phyloP scores from a whole-genome alignment of 2,329 filamentous ascomycete species.

The Zymoseptoria ardabiliae region DNA sequence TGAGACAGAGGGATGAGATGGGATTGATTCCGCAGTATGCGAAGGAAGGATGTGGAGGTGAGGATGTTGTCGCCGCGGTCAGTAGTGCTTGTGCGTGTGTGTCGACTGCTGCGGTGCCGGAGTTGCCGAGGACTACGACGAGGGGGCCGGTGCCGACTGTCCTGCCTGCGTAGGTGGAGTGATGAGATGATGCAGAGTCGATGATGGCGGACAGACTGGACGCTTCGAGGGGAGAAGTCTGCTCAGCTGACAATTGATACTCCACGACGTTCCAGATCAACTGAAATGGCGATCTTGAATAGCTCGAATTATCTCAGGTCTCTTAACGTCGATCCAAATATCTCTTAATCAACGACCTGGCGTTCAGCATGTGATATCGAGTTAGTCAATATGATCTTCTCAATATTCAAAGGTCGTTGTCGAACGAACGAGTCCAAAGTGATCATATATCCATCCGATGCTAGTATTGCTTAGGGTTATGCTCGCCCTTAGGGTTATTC shows the following conservation, averaged over 20 bases:
- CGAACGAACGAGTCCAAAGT: too few species aligned
- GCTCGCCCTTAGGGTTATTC: neutral
- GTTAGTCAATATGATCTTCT: too few species aligned
- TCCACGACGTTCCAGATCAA: neutral
- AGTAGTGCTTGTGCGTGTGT: constrained; percentile 19
- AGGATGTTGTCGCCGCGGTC: constrained; percentile 11
- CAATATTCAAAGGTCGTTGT: too few species aligned
- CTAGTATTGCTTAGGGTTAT: too few species aligned
- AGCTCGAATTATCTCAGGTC: too few species aligned
- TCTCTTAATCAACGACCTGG: too few species aligned
- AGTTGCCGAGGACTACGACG: constrained; percentile 15
- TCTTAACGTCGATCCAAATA: too few species aligned
- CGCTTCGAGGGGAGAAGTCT: neutral
- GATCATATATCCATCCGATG: too few species aligned
- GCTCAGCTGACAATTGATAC: neutral
- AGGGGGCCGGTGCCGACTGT: constrained; percentile 12
- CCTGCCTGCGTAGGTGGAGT: constrained; percentile 4
- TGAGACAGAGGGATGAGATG: constrained; percentile 12
- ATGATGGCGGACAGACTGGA: neutral
- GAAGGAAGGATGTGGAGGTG: constrained; percentile 10
- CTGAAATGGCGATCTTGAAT: neutral
- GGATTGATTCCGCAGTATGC: constrained; percentile 14
- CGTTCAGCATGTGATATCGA: too few species aligned
- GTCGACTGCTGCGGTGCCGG: constrained; percentile 14
- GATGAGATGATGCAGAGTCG: neutral